These are phyloP conservation scores for Salisapilia sapeloensis DNA, from an alignment of 352 stramenopile species.

Conservation along the genomic window DNA sequence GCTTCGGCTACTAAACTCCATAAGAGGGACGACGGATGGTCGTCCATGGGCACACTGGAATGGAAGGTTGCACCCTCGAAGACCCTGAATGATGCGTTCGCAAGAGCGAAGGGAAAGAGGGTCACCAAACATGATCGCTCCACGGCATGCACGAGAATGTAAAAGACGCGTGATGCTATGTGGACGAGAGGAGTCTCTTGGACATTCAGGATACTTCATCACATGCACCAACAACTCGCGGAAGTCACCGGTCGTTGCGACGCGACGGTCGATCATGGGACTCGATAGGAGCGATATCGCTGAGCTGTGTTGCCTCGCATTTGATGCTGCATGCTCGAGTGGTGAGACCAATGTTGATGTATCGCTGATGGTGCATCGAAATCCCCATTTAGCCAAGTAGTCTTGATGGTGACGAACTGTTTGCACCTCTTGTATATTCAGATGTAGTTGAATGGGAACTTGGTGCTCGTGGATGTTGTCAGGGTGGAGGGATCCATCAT, in stretches of 20 bases:
- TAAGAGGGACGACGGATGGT: slow-evolving; percentile 77
- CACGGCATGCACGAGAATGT: slow-evolving; percentile 79
- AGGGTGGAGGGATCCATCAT: slow-evolving; percentile 20
- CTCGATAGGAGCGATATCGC: slow-evolving; percentile 16
- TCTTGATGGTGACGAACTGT: slow-evolving; percentile 21
- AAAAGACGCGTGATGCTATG: slow-evolving; percentile 70
- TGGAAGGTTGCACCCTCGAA: slow-evolving; percentile 64
- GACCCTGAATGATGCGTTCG: slow-evolving; percentile 37
- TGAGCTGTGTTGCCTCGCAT: slow-evolving; percentile 3
- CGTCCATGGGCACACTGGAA: slow-evolving; percentile 86
- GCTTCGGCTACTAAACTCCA: slow-evolving; percentile 27
- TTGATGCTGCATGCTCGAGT: slow-evolving; percentile 1
- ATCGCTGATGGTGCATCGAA: slow-evolving; percentile 24
- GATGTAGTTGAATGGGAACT: slow-evolving; percentile 20
- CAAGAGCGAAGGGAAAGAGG: slow-evolving; percentile 50
- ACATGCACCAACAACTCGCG: slow-evolving; percentile 72
- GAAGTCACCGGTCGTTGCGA: slow-evolving; percentile 55
- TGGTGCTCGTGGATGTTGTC: slow-evolving; percentile 35
- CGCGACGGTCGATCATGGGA: slow-evolving; percentile 55
- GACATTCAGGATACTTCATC: slow-evolving; percentile 5
- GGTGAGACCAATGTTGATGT: slow-evolving; percentile 1
- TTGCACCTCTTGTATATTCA: slow-evolving; percentile 37
- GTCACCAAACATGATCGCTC: slow-evolving; percentile 89
- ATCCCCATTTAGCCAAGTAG: slow-evolving; percentile 68
- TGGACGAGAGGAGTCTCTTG: slow-evolving; percentile 17